Evolutionary conservation across 108 stramenopile species (phyloP).

Genomic region (Conticribra weissflogii): DNA sequence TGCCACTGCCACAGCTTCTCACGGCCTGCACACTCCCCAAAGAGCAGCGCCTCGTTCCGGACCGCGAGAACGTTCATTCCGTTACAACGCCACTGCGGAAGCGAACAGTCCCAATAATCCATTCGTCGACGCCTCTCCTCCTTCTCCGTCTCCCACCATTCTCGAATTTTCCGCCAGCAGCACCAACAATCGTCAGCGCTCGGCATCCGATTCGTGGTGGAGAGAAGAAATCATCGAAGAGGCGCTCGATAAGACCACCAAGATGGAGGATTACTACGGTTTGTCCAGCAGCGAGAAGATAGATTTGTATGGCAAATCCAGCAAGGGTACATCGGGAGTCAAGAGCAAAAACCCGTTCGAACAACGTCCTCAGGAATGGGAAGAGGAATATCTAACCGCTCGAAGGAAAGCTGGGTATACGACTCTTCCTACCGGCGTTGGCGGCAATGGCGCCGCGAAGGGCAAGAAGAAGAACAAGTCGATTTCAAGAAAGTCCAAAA

Average conservation of each 20-base stretch:
- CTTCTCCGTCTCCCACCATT: not conserved
- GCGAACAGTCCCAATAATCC: slow-evolving; percentile 12
- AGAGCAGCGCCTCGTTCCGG: slow-evolving; percentile 7
- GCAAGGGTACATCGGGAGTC: no score
- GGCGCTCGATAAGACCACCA: slow-evolving; percentile 26
- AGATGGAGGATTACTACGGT: slow-evolving; percentile 22
- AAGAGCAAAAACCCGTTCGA: slow-evolving; percentile 41
- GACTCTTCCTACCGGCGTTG: no score
- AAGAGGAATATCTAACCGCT: not conserved
- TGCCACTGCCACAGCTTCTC: not conserved
- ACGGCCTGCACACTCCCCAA: slow-evolving; percentile 1
- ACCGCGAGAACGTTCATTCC: not conserved
- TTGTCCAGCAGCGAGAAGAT: slow-evolving; percentile 15
- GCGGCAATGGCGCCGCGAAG: no score
- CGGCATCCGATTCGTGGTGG: slow-evolving; percentile 37
- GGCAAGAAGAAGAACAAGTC: slow-evolving; percentile 3
- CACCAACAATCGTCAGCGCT: slow-evolving; percentile 11
- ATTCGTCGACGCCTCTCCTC: slow-evolving; percentile 3
- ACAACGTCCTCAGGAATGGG: not conserved
- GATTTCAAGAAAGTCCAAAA: slow-evolving; percentile 1
- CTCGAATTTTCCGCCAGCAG: not conserved
- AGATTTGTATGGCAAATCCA: slow-evolving; percentile 26
- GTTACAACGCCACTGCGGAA: not conserved
- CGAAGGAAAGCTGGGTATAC: not conserved
- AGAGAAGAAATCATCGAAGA: slow-evolving; percentile 42